Evolutionary conservation across 2,329 filamentous ascomycete genomes (phyloP).

Genomic region (Conoideocrella luteorostrata): DNA sequence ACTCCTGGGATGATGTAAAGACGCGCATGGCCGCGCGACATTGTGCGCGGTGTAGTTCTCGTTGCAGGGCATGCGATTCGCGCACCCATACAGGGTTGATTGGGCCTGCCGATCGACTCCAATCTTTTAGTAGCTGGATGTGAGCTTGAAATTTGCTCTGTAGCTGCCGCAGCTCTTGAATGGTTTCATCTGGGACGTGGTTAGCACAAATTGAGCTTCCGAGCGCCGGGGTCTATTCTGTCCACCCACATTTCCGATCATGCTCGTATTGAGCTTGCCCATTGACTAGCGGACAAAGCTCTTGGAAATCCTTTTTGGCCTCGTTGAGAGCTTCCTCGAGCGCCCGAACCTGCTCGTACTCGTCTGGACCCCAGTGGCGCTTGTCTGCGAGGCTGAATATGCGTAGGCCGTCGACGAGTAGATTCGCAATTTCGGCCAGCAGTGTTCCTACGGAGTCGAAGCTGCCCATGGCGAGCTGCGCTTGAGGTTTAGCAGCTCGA

Average conservation of each 20-base stretch:
- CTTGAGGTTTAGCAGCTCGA: too few species aligned
- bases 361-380: constrained; percentile 51
- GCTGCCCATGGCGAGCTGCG: constrained; percentile 26
- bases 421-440: constrained; percentile 51
- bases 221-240: too few species aligned
- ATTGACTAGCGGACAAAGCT: constrained; percentile 47
- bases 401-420: constrained; percentile 46
- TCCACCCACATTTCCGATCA: constrained; percentile 48
- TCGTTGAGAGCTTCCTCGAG: constrained; percentile 51
- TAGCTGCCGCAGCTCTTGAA: constrained; percentile 43
- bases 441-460: constrained; percentile 51
- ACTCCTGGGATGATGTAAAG: constrained; percentile 44
- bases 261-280: constrained; percentile 53
- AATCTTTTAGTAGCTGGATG: constrained; percentile 45
- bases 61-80: constrained; percentile 43
- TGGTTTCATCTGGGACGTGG: constrained; percentile 38
- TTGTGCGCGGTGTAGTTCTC: constrained; percentile 50
- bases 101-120: constrained; percentile 47
- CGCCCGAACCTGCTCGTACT: constrained; percentile 51
- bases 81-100: constrained; percentile 50
- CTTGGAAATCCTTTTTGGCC: constrained; percentile 55
- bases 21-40: constrained; percentile 52
- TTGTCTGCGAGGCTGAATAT: constrained; percentile 52
- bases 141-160: constrained; percentile 41
- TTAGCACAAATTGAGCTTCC: constrained; percentile 3